Base-by-base conservation (phyloP, 2,329 filamentous ascomycete genomes). In the Davidsoniella neocaledoniae region DNA sequence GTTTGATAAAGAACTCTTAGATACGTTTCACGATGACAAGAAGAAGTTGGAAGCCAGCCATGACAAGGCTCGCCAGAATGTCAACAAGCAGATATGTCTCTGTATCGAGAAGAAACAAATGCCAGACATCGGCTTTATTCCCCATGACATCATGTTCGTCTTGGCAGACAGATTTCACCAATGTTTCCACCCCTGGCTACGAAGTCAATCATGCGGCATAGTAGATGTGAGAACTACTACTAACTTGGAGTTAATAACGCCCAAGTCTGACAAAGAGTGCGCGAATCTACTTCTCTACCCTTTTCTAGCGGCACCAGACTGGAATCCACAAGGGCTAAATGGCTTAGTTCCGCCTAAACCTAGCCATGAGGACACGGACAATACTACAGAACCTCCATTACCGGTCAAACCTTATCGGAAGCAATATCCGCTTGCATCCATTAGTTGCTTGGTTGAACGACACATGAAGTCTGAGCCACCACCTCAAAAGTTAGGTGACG, bases 1-100 rank as follows among this genome's bases (percentile, higher is more conserved):
- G 19, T 64, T 67, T 4, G 66, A 70, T 39, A 51, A 63, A 4
- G 67, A 71, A 7, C 71, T 72, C 54, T 59, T 74, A 3, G 58
- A 59, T 19, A 62, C 67, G 14, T 74, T 68, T 44, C 62, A 65
- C 0, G 39, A 56, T 1, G 58, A 67, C 36, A 64, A 66, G 54
- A 57, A 54, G 7, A 55, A 53, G 12, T 60, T 61, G 9, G 59
- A 72, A 10, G 56, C 61, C 4, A 55, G 56, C 7, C 61, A 65
- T 16, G 60, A 63, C 10, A 54, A 57, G 4, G 57, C 62, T 46
- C 65, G 68, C 4, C 54, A 52, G 5, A 29, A 14, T 23, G 40
- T 49, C 16, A 49, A 54, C 21, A 53, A 55, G 2, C 60, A 74
- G 5, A 63, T 62, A 49, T 52, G 56, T 1, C 53, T 63, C 7